Conservation (phyloP, 2,329 filamentous ascomycete species). For the Diaporthe sp. region DNA sequence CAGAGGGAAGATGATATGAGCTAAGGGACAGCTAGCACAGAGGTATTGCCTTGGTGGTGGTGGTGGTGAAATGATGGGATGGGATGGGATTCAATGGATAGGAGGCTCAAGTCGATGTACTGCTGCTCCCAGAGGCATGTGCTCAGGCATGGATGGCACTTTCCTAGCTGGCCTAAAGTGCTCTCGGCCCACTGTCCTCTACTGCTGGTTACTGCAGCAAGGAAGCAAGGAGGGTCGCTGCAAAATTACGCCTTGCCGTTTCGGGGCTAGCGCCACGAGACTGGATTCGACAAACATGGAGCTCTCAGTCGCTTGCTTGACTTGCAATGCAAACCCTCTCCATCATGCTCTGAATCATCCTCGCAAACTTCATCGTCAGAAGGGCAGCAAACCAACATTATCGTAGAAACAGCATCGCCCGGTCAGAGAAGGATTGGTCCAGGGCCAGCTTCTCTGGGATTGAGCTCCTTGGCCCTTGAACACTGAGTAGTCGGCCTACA, state of each 20-base stretch:
- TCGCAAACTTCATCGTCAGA: slow-evolving; percentile 23
- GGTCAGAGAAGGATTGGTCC: slow-evolving; percentile 21
- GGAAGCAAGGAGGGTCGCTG: background rate
- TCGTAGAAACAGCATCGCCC: slow-evolving; percentile 30
- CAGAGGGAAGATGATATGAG: background rate
- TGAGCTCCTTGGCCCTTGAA: slow-evolving; percentile 21
- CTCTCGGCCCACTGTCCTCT: slow-evolving; percentile 21
- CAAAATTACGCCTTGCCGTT: background rate
- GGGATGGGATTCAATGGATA: slow-evolving; percentile 11
- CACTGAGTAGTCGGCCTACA: slow-evolving; percentile 27
- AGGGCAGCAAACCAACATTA: slow-evolving; percentile 17
- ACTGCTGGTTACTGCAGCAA: background rate
- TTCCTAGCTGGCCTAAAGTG: slow-evolving; percentile 36
- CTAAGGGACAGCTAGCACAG: background rate
- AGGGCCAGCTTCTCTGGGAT: slow-evolving; percentile 17
- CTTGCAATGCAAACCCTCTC: slow-evolving; percentile 29
- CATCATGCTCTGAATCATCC: slow-evolving; percentile 28
- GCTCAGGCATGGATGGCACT: slow-evolving; percentile 28
- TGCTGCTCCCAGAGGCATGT: slow-evolving; percentile 26
- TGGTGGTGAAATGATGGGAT: slow-evolving; percentile 23
- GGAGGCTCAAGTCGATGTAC: slow-evolving; percentile 27
- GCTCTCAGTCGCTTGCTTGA: slow-evolving; percentile 28
- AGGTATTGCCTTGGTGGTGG: slow-evolving; percentile 12
- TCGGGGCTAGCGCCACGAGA: background rate
- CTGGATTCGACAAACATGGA: slow-evolving; percentile 24